These are phyloP conservation scores for Neurospora sp. DNA, from an alignment of 495 filamentous ascomycete genomes.

Conservation along the genomic window DNA sequence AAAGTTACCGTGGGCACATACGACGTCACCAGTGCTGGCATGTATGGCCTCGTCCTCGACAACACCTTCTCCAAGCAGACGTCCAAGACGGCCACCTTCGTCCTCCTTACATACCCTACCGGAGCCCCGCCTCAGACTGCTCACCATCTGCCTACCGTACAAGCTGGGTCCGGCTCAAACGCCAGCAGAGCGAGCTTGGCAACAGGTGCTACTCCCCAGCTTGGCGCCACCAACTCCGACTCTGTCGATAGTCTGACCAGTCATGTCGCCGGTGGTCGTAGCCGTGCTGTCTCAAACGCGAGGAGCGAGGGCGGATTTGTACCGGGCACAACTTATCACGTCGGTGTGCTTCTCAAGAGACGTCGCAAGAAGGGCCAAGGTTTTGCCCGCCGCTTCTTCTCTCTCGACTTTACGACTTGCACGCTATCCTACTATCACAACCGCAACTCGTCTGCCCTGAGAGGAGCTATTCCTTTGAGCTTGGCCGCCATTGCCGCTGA, in stretches of 20 bases:
- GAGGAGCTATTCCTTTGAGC: slow-evolving; percentile 85
- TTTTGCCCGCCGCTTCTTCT: slow-evolving; percentile 87
- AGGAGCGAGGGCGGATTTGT: slow-evolving; percentile 20
- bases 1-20: slow-evolving; percentile 88
- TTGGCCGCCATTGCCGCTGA: slow-evolving; percentile 85
- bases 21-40: slow-evolving; percentile 75
- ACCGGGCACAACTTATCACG: slow-evolving; percentile 46
- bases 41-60: slow-evolving; percentile 95
- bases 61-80: slow-evolving; percentile 97
- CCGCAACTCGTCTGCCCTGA: slow-evolving; percentile 76
- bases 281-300: slow-evolving; percentile 19
- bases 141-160: slow-evolving; percentile 51
- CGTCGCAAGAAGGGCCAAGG: slow-evolving; percentile 88
- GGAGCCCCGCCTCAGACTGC: slow-evolving; percentile 70
- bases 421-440: slow-evolving; percentile 95
- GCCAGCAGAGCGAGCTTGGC: slow-evolving; percentile 42
- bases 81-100: slow-evolving; percentile 88
- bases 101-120: slow-evolving; percentile 86
- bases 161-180: slow-evolving; percentile 31
- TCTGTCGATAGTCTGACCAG: slow-evolving; percentile 50
- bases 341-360: slow-evolving; percentile 76
- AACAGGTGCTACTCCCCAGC: slow-evolving; percentile 25
- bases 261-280: slow-evolving; percentile 19
- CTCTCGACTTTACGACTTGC: slow-evolving; percentile 80
- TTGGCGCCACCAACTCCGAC: slow-evolving; percentile 32